These are phyloP conservation scores for Raddia guianensis DNA, from an alignment of 176 grass and related monocot species.

Conservation along the genomic window DNA sequence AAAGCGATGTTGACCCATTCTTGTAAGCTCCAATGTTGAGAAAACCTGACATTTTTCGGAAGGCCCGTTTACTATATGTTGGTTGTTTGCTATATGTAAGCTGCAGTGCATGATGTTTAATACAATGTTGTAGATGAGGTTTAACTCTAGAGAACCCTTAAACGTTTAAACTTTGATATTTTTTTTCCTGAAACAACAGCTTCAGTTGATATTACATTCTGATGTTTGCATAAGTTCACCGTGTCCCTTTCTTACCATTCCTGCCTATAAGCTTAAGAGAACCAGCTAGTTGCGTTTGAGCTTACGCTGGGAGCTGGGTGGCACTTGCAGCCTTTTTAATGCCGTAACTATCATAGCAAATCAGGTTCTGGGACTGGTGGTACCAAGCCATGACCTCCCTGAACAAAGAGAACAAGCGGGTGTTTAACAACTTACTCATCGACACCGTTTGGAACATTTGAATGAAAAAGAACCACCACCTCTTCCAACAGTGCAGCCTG, in stretches of 20 bases:
- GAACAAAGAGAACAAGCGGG: too few species aligned
- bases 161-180: not conserved
- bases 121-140: not conserved
- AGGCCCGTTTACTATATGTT: not conserved
- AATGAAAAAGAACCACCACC: too few species aligned
- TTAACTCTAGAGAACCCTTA: not conserved
- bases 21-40: not conserved
- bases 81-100: not conserved
- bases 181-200: slow-evolving; percentile 2
- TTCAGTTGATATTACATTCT: not conserved
- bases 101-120: too few species aligned
- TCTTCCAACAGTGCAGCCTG: too few species aligned
- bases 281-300: not conserved
- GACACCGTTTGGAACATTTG: too few species aligned
- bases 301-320: not conserved
- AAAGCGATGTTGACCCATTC: not conserved
- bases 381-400: too few species aligned
- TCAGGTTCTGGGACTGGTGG: too few species aligned
- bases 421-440: too few species aligned
- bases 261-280: not conserved
- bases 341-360: not conserved
- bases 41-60: slow-evolving; percentile 3
- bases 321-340: slow-evolving; percentile 20
- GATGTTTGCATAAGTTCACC: slow-evolving; percentile 12
- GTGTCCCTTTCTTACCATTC: not conserved